Evolutionary conservation across 305 asterid species (phyloP), one percentile per base, ranked within the genome.

Genomic region (Rubia balearica): DNA sequence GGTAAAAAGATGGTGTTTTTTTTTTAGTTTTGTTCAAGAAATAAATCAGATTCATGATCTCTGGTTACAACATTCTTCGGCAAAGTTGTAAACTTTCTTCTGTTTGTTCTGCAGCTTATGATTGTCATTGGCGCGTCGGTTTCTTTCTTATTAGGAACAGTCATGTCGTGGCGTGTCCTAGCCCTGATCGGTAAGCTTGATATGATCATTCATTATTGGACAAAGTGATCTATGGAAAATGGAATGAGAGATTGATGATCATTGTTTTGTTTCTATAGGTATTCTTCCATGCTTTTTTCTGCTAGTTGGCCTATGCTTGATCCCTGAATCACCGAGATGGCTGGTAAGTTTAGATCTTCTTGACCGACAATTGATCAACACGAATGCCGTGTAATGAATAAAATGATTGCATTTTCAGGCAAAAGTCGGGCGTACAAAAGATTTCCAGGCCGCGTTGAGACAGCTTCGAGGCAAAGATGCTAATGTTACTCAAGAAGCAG

Each of bases 271-370:
- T 63, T 4, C 45, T 24, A 79, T 65, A 90, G 98, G 98, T 30
- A 49, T 90, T 69, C 55, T 90, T 63, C 98, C 98, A 7, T 88
- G 98, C 66, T 13, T 85, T 74, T 24, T 91, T 49, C 78, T 86
- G 61, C 79, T 91, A 12, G 81, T 80, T 33, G 96, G 98, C 71
- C 78, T 89, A 5, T 80, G 83, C 71, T 89, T 88, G 78, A 83
- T 88, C 81, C 96, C 98, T 1, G 98, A 91, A 74, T 91, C 98
- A 19, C 98, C 98, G 30, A 80, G 96, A 77, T 90, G 98, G 98
- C 96, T 91, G 94, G 98, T 91, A 71, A 81, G 88, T 22, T 75
- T 74, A 70, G 53, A 71, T 4, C 33, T 16, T 21, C 21, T 21
- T 27, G 21, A 53, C 11, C 68, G 61, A 59, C 38, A 48, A 21